These are phyloP conservation scores for Naganishia sp. DNA, from an alignment of 1,284 basidiomycete species.

Conservation along the genomic window DNA sequence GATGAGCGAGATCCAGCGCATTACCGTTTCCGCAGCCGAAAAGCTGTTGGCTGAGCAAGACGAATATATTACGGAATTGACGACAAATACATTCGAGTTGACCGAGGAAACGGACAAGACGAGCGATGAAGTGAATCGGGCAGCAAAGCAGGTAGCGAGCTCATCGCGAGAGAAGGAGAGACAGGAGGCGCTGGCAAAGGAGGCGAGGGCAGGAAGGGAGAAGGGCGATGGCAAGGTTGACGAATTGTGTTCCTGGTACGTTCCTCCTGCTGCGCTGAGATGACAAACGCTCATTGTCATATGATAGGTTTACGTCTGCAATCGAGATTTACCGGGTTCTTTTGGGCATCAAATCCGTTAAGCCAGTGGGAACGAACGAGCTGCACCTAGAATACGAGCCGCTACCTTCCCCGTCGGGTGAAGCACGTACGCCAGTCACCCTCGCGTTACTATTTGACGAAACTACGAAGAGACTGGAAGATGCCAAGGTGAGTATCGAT, in stretches of 20 bases:
- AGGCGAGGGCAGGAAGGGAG: conserved; percentile 54
- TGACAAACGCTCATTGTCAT: not conserved
- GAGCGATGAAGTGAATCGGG: conserved; percentile 62
- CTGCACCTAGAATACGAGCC: conserved; percentile 65
- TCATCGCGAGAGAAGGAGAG: conserved; percentile 66
- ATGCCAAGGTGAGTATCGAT: conserved; percentile 44
- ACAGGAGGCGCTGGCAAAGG: conserved; percentile 67
- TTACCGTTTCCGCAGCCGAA: conserved; percentile 71
- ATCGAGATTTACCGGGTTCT: conserved; percentile 66
- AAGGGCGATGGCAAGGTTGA: conserved; percentile 59
- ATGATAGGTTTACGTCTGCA: conserved; percentile 66
- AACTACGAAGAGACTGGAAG: conserved; percentile 38
- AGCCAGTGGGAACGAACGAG: conserved; percentile 69
- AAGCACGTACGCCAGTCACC: conserved; percentile 33
- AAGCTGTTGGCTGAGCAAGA: conserved; percentile 70
- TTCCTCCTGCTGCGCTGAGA: not conserved
- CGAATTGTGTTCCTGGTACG: conserved; percentile 51
- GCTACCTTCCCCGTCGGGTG: not conserved
- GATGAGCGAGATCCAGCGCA: conserved; percentile 54
- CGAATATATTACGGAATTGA: conserved; percentile 69
- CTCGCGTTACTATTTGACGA: conserved; percentile 45
- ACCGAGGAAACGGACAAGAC: conserved; percentile 59
- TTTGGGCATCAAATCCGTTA: conserved; percentile 63
- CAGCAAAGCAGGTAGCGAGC: conserved; percentile 59
- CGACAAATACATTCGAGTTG: conserved; percentile 60